Evolutionary conservation across 208 protist genomes (phyloP), one percentile per base, ranked within the genome.

Genomic region (Leishmania aethiopica): DNA sequence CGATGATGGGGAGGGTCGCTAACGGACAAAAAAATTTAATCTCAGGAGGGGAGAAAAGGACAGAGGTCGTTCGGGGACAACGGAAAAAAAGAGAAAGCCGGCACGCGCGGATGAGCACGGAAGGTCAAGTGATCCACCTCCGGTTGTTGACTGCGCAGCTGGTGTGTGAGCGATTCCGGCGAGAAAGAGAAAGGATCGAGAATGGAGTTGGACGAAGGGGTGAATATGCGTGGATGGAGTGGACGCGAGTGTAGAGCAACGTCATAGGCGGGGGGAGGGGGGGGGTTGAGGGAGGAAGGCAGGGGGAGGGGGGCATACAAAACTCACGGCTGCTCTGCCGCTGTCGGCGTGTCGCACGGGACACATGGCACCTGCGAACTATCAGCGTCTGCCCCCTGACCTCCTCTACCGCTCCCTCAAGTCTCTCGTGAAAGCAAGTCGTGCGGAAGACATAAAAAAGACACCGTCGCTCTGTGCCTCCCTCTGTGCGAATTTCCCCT

Each of bases 11-110:
- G 37, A n/a, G 32, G 1, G 37, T 22, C 15, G 55, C 35, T 66
- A 73, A n/a, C 25, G n/a, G n/a, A 2, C 19, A 57, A 75, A 75
- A 49, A 22, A 78, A 10, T n/a, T 28, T 62, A 79, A 60, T 45
- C 51, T 55, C 51, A 55, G 51, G 15, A 42, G 60, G 69, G 40
- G 13, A 62, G 8, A 62, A 62, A 25, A 17, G 73, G 73, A 42
- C n/a, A 62, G 49, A 62, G n/a, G 51, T n/a, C 81, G 57, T 73
- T 45, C 60, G 28, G 66, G 57, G 51, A 78, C 59, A 73, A 53
- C 7, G 40, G 74, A 28, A 40, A 60, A 78, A 49, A 42, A 28
- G 19, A 69, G 45, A 17, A 32, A 69, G 45, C 13, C 37, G 37
- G 67, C 51, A 73, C 77, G 32, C 28, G n/a, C 32, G 57, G 71